Evolutionary conservation across 176 grass and related monocot genomes (phyloP), one percentile per base, ranked within the genome.

Genomic region (Phoenix roebelenii): DNA sequence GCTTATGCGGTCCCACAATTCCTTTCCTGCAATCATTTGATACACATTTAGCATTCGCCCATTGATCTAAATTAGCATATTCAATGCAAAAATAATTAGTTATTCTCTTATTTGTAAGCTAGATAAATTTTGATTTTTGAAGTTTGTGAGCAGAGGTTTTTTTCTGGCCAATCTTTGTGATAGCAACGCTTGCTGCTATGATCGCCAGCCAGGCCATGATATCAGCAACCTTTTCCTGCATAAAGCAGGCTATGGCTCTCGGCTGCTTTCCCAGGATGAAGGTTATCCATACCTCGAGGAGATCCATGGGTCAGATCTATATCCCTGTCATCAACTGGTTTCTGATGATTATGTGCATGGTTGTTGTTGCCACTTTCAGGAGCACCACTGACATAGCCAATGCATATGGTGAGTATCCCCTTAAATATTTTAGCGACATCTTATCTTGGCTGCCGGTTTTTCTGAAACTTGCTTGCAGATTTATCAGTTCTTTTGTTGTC

Each of bases 191-290:
- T 64, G 87, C 93, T 71, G 87, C 87, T 58, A 98, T 98, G 93
- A 98, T 98, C 63, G 93, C 93, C 44, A 98, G 93, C 57, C 87
- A 98, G 80, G 87, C 93, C 69, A 98, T 98, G 93, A 92, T 98
- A 85, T 98, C 93, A 16, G 87, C 84, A 25, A 98, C 93, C 25
- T 98, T 98, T 76, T 98, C 93, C 64, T 98, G 93, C 84, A 89
- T 98, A 77, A 98, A 98, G 73, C 93, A 98, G 52, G 80, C 81
- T 16, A 92, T 98, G 87, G 87, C 93, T 51, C 84, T 98, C 54
- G 93, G 93, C 32, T 98, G 93, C 73, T 98, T 98, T 65, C 93
- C 93, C 24, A 81, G 93, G 56, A 53, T 98, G 49, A 98, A 98
- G 69, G 70, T 92, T 70, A 85, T 98, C 23, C 93, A 98, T 79